Conservation (phyloP, 108 stramenopile genomes). For the Pseudonitzschia delicatissima region DNA sequence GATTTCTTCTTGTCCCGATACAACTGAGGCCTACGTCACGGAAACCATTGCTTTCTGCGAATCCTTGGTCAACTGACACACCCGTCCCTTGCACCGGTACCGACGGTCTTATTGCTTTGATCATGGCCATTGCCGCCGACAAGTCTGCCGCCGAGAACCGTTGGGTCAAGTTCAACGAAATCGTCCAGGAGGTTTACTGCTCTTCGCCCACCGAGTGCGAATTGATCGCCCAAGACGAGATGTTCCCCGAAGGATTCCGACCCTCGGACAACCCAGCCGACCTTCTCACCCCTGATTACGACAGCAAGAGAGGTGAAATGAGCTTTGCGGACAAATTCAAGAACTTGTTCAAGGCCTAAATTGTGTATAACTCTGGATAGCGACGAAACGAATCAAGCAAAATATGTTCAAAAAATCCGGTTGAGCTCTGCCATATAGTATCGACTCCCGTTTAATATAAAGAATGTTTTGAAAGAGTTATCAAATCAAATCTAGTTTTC, state of each 20-base stretch:
- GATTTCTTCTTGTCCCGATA: slow-evolving; percentile 95
- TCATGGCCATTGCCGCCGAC: slow-evolving; percentile 94
- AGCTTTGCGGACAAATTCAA: slow-evolving; percentile 12
- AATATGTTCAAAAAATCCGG: too few relatives aligned
- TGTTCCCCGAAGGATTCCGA: slow-evolving; percentile 77
- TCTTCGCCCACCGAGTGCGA: slow-evolving; percentile 57
- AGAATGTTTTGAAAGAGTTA: too few relatives aligned
- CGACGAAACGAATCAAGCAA: too few relatives aligned
- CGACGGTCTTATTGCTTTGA: slow-evolving; percentile 93
- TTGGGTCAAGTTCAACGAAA: slow-evolving; percentile 86
- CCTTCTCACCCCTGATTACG: slow-evolving; percentile 61
- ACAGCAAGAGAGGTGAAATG: slow-evolving; percentile 25
- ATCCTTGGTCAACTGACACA: slow-evolving; percentile 87
- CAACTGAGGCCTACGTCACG: slow-evolving; percentile 92
- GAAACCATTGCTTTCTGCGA: slow-evolving; percentile 93
- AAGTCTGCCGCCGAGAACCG: slow-evolving; percentile 82
- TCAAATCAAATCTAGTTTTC: too few relatives aligned
- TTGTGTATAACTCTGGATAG: too few relatives aligned
- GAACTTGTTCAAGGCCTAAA: slow-evolving; percentile 31
- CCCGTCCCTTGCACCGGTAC: slow-evolving; percentile 93
- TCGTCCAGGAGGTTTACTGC: slow-evolving; percentile 75
- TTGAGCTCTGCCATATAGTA: too few relatives aligned
- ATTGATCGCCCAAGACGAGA: slow-evolving; percentile 49
- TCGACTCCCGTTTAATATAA: too few relatives aligned
- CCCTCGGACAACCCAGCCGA: slow-evolving; percentile 51